A percentile compares a stretch with the other conserved stretches of the same genome.
Conservation (phyloP, 2,329 filamentous ascomycete species). For the Alternaria atra region DNA sequence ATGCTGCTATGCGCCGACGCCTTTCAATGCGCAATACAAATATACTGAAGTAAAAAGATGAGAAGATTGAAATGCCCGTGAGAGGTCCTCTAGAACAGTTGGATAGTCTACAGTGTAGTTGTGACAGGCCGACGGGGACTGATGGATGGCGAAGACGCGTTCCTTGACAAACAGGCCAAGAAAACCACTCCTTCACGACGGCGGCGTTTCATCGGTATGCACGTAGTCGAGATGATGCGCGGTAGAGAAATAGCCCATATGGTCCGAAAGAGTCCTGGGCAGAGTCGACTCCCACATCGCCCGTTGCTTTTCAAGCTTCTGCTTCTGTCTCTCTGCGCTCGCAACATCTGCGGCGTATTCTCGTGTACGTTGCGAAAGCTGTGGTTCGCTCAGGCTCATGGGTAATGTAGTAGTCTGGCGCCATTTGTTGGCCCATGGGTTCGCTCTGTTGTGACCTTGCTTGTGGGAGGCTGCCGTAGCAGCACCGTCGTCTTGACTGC, state of each 20-base stretch:
- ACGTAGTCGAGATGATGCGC: constrained; percentile 11
- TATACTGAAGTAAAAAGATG: not conserved
- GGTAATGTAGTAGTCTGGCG: constrained; percentile 9
- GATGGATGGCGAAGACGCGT: not conserved
- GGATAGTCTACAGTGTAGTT: not conserved
- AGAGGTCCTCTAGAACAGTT: not conserved
- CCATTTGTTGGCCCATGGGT: constrained; percentile 16
- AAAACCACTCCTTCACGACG: not conserved
- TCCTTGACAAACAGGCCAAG: not conserved
- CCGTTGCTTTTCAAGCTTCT: constrained; percentile 23
- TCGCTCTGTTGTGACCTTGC: constrained; percentile 13
- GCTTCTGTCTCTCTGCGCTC: constrained; percentile 8
- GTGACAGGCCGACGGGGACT: not conserved
- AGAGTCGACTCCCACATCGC: constrained; percentile 32
- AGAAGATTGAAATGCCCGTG: not conserved
- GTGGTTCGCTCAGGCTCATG: constrained; percentile 11
- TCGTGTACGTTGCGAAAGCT: constrained; percentile 14
- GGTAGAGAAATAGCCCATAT: constrained; percentile 17
- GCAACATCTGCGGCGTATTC: constrained; percentile 5
- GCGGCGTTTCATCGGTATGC: constrained; percentile 1
- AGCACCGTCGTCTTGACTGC: constrained; percentile 18
- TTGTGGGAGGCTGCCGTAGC: constrained; percentile 4
- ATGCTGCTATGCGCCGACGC: constrained; percentile 6
- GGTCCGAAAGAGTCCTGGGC: constrained; percentile 18
- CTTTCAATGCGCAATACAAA: constrained; percentile 1